A percentile compares a stretch with the other conserved stretches of the same genome.
These are phyloP conservation scores for Pleurotus platypus DNA, from an alignment of 768 basidiomycete genomes.

Conservation along the genomic window DNA sequence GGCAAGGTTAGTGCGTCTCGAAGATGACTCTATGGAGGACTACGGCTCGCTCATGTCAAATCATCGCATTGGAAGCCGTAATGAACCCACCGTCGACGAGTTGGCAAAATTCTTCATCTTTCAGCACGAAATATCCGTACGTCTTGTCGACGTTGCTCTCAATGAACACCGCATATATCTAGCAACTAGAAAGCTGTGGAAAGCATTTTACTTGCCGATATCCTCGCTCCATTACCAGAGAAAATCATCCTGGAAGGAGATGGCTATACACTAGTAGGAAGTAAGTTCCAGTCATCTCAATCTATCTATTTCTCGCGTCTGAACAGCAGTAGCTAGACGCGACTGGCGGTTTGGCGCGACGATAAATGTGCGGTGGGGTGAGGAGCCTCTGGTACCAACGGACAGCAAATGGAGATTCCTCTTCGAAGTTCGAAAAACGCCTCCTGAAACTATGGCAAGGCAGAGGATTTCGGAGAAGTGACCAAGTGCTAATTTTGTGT, in stretches of 20 bases:
- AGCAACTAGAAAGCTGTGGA: slow-evolving; percentile 28
- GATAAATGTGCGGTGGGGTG: not conserved
- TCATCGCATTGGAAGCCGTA: slow-evolving; percentile 6
- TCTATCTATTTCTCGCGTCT: not conserved
- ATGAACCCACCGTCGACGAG: slow-evolving; percentile 17
- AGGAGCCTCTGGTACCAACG: not conserved
- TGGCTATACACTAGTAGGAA: slow-evolving; percentile 24
- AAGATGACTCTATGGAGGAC: too few relatives aligned
- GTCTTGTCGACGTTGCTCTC: slow-evolving; percentile 5
- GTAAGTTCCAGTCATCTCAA: slow-evolving; percentile 14
- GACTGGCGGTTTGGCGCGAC: not conserved
- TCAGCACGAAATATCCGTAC: slow-evolving; percentile 34
- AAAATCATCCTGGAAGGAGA: slow-evolving; percentile 25
- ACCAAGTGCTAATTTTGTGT: not conserved
- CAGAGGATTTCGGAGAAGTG: not conserved
- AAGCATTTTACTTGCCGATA: slow-evolving; percentile 27
- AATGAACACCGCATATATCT: not conserved
- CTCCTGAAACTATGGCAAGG: not conserved
- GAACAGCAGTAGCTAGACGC: not conserved
- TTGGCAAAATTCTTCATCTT: slow-evolving; percentile 22
- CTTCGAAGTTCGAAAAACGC: not conserved
- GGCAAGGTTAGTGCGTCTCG: slow-evolving; percentile 16
- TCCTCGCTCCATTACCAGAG: slow-evolving; percentile 22
- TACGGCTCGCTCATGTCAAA: not conserved
- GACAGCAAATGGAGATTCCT: slow-evolving; percentile 4